phyloP scores from a whole-genome alignment of 23 red algal genomes.

The Gracilaria vermiculophylla region DNA sequence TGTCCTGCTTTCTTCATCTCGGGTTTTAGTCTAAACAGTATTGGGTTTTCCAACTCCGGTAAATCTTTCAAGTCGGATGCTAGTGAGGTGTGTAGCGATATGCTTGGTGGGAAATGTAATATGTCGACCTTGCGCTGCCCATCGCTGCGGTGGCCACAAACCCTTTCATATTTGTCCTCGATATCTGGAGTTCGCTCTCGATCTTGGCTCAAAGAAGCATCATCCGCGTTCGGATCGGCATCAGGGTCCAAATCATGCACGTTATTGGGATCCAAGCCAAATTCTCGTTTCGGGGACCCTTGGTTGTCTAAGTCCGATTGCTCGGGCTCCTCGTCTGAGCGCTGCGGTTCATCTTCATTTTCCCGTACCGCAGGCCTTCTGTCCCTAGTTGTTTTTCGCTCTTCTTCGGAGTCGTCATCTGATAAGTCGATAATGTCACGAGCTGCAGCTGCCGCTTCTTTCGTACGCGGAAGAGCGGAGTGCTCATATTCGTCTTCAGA shows the following conservation, averaged over 20 bases:
- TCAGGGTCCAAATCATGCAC: background rate
- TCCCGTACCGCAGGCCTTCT: background rate
- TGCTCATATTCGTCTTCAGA: slow-evolving; percentile 18
- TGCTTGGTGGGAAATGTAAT: slow-evolving; percentile 58
- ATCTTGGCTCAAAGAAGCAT: background rate
- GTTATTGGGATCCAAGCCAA: background rate
- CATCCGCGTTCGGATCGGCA: background rate
- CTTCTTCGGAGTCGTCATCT: slow-evolving; percentile 57
- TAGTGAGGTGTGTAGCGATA: slow-evolving; percentile 21
- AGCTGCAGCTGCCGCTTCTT: slow-evolving; percentile 21
- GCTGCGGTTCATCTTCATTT: background rate
- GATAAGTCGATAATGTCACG: slow-evolving; percentile 22
- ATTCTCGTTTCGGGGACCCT: background rate
- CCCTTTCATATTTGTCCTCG: background rate
- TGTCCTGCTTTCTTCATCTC: background rate
- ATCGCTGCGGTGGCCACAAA: background rate
- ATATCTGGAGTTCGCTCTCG: background rate
- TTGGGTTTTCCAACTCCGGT: slow-evolving; percentile 32
- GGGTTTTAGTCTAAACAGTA: slow-evolving; percentile 35
- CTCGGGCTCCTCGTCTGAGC: background rate
- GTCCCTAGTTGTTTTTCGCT: background rate
- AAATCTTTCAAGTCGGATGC: slow-evolving; percentile 14
- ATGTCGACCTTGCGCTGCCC: slow-evolving; percentile 22
- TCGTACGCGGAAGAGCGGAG: background rate
- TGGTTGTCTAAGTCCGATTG: background rate